A percentile compares a stretch with the other conserved stretches of the same genome.
phyloP scores from a whole-genome alignment of 2,329 filamentous ascomycete genomes.

The Colletotrichum costaricense region DNA sequence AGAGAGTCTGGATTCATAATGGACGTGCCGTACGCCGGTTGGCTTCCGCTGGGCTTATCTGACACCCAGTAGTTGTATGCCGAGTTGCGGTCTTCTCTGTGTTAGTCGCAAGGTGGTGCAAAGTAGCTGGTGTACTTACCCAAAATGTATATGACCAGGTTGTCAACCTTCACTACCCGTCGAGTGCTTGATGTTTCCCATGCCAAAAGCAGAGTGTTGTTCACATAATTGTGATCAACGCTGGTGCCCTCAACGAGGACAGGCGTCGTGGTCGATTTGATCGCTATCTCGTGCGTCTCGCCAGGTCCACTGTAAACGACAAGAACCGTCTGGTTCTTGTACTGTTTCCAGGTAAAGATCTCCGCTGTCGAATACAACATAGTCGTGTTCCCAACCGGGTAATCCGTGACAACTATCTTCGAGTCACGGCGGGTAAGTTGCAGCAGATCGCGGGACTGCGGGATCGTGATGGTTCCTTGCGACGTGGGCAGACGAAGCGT shows the following conservation, averaged over 20 bases:
- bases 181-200: conserved; percentile 67
- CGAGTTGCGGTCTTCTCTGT: conserved; percentile 65
- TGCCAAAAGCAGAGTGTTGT: conserved; percentile 33
- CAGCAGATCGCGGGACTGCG: conserved; percentile 67
- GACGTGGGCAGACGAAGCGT: conserved; percentile 71
- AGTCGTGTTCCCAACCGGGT: conserved; percentile 67
- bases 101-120: not conserved
- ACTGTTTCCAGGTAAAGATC: conserved; percentile 76
- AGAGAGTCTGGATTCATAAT: conserved; percentile 55
- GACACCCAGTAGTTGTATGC: conserved; percentile 79
- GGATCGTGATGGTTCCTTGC: conserved; percentile 60
- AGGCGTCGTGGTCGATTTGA: conserved; percentile 50
- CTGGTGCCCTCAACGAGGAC: conserved; percentile 48
- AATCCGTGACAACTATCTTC: conserved; percentile 76
- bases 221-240: conserved; percentile 29
- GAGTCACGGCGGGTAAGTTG: conserved; percentile 73
- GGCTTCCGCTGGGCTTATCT: conserved; percentile 55
- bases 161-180: conserved; percentile 60
- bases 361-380: conserved; percentile 78
- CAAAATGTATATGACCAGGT: conserved; percentile 66
- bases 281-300: conserved; percentile 72
- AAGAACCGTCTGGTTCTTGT: conserved; percentile 67
- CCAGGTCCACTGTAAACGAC: conserved; percentile 72
- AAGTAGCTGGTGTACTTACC: conserved; percentile 46
- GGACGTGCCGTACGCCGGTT: conserved; percentile 47